A percentile compares a stretch with the other conserved stretches of the same genome.
phyloP scores from a whole-genome alignment of 345 rosid species.

The Bruguiera sexangula region DNA sequence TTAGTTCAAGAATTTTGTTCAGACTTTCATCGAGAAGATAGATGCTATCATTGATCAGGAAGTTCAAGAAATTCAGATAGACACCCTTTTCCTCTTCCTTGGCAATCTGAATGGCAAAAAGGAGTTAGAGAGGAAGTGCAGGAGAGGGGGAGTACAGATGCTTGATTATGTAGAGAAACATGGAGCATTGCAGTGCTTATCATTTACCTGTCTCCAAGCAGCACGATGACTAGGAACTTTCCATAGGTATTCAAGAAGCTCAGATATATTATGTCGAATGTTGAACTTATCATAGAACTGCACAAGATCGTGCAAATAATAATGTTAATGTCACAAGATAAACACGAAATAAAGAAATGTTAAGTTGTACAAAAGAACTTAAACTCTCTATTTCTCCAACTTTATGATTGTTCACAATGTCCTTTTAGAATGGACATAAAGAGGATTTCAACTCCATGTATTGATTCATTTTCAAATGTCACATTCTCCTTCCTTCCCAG shows the following conservation, averaged over 20 bases:
- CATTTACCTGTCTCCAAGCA: conserved; percentile 86
- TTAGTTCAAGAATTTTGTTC: conserved; percentile 92
- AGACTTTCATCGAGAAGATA: conserved; percentile 98
- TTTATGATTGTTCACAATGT: no score
- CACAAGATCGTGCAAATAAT: conserved; percentile 21
- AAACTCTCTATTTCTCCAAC: no score
- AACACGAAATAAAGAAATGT: neutral
- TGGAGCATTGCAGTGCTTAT: conserved; percentile 2
- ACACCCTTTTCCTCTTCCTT: conserved; percentile 99
- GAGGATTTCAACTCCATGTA: no score
- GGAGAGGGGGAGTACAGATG: neutral
- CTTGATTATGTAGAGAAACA: conserved; percentile 5
- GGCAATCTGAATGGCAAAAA: conserved; percentile 64
- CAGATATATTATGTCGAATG: conserved; percentile 96
- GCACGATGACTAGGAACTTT: conserved; percentile 98
- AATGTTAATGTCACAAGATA: neutral
- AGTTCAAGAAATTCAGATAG: conserved; percentile 95
- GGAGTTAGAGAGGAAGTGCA: conserved; percentile 2
- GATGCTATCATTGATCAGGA: conserved; percentile 94
- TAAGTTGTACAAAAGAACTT: neutral
- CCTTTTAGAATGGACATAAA: no score
- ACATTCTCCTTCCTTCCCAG: no score
- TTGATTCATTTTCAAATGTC: no score
- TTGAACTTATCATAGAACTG: conserved; percentile 99
- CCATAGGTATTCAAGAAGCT: conserved; percentile 97